Evolutionary conservation across 768 basidiomycete species (phyloP).

Genomic region (Saitozyma sp.): DNA sequence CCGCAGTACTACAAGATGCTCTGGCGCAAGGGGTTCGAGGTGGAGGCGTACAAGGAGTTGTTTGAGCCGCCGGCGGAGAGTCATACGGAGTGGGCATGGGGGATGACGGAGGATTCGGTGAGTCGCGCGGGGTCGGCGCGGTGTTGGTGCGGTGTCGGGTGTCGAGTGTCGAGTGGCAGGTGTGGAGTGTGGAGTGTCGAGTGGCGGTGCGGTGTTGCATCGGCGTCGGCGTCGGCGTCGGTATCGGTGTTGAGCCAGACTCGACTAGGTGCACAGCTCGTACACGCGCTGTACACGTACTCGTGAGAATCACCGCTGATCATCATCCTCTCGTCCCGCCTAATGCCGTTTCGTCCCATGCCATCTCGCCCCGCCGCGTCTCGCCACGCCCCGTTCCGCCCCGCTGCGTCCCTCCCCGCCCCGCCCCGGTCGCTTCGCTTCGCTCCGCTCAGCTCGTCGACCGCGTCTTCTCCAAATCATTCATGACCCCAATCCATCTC

Average conservation of each 20-base stretch:
- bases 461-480: slow-evolving; percentile 79
- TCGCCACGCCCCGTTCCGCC: background rate
- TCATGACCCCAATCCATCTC: slow-evolving; percentile 66
- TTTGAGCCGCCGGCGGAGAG: slow-evolving; percentile 63
- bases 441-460: slow-evolving; percentile 55
- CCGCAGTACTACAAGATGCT: slow-evolving; percentile 78
- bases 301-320: too few species aligned
- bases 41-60: slow-evolving; percentile 60
- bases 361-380: background rate
- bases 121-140: slow-evolving; percentile 7
- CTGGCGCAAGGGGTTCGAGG: slow-evolving; percentile 73
- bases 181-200: background rate
- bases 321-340: too few species aligned
- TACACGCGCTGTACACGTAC: too few species aligned
- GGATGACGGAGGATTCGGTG: slow-evolving; percentile 58
- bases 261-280: too few species aligned
- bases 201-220: background rate
- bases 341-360: too few species aligned
- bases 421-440: background rate
- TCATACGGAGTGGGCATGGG: slow-evolving; percentile 60
- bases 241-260: too few species aligned
- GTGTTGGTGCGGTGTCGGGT: background rate
- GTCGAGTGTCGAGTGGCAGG: background rate
- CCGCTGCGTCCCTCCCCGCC: background rate
- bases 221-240: too few species aligned